phyloP scores from a whole-genome alignment of 345 rosid species.

The Hevea brasiliensis region DNA sequence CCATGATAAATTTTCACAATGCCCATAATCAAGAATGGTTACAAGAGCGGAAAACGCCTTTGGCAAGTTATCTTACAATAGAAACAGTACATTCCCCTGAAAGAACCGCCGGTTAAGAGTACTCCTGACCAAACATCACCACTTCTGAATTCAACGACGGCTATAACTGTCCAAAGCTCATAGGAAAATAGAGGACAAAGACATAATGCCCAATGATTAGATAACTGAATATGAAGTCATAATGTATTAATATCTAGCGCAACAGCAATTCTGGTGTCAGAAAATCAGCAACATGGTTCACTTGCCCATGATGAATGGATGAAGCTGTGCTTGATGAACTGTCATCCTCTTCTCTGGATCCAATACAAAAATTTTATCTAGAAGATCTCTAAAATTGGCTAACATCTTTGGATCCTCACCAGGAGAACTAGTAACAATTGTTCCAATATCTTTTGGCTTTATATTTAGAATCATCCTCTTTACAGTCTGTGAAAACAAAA shows the following conservation, averaged over 20 bases:
- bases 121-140: slow-evolving; percentile 64
- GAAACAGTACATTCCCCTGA: slow-evolving; percentile 82
- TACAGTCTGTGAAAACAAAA: slow-evolving; percentile 55
- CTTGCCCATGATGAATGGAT: slow-evolving; percentile 99
- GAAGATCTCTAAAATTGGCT: slow-evolving; percentile 84
- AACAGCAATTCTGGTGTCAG: slow-evolving; percentile 79
- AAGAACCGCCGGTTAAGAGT: slow-evolving; percentile 66
- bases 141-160: slow-evolving; percentile 49
- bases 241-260: slow-evolving; percentile 62
- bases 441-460: slow-evolving; percentile 89
- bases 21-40: slow-evolving; percentile 52
- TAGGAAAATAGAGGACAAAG: slow-evolving; percentile 58
- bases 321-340: slow-evolving; percentile 83
- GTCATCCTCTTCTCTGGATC: slow-evolving; percentile 98
- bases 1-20: slow-evolving; percentile 41
- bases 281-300: slow-evolving; percentile 80
- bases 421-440: slow-evolving; percentile 66
- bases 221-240: slow-evolving; percentile 53
- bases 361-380: slow-evolving; percentile 87
- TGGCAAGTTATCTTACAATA: slow-evolving; percentile 95
- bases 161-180: slow-evolving; percentile 52
- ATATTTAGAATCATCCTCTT: slow-evolving; percentile 74
- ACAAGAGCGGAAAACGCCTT: slow-evolving; percentile 59
- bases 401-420: slow-evolving; percentile 98
- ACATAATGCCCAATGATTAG: slow-evolving; percentile 75